These are phyloP conservation scores for Scedosporium dehoogii DNA, from an alignment of 2,329 filamentous ascomycete species.

Conservation along the genomic window DNA sequence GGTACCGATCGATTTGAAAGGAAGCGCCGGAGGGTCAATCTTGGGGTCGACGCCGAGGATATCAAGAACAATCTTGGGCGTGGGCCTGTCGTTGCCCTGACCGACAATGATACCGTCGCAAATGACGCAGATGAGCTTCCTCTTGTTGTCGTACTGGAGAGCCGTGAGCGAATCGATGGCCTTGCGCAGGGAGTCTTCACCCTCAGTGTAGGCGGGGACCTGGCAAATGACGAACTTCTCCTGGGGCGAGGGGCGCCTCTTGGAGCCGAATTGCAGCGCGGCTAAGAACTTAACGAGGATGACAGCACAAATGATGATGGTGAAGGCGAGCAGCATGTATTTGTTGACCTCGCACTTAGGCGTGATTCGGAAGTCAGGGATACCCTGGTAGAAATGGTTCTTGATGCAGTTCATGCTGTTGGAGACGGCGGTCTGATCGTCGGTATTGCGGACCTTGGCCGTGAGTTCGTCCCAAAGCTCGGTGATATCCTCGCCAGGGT, in stretches of 20 bases:
- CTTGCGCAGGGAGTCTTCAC: slow-evolving; percentile 87
- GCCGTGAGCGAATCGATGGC: slow-evolving; percentile 90
- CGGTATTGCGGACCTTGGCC: slow-evolving; percentile 35
- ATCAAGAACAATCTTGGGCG: slow-evolving; percentile 93
- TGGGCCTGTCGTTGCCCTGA: slow-evolving; percentile 90
- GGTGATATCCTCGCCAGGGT: slow-evolving; percentile 73
- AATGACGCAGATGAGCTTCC: slow-evolving; percentile 92
- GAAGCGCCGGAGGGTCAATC: slow-evolving; percentile 84
- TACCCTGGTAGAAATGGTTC: slow-evolving; percentile 74
- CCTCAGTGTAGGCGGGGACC: slow-evolving; percentile 95
- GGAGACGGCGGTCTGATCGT: slow-evolving; percentile 38
- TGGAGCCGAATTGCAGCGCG: slow-evolving; percentile 86
- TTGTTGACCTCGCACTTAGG: slow-evolving; percentile 79
- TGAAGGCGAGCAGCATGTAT: slow-evolving; percentile 79
- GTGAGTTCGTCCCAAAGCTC: slow-evolving; percentile 46
- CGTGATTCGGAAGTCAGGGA: slow-evolving; percentile 71
- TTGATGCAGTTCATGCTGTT: slow-evolving; percentile 74
- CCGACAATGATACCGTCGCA: slow-evolving; percentile 97
- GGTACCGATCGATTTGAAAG: slow-evolving; percentile 85
- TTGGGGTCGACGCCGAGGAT: slow-evolving; percentile 96
- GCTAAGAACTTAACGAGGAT: slow-evolving; percentile 85
- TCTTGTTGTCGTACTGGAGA: slow-evolving; percentile 94
- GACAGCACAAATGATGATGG: slow-evolving; percentile 71
- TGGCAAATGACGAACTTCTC: slow-evolving; percentile 99
- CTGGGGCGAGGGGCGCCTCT: slow-evolving; percentile 78